Percentiles rank a stretch among this genome's conserved stretches.
Conservation (phyloP, 805 yeast species). For the Cyberlindnera meyerae region DNA sequence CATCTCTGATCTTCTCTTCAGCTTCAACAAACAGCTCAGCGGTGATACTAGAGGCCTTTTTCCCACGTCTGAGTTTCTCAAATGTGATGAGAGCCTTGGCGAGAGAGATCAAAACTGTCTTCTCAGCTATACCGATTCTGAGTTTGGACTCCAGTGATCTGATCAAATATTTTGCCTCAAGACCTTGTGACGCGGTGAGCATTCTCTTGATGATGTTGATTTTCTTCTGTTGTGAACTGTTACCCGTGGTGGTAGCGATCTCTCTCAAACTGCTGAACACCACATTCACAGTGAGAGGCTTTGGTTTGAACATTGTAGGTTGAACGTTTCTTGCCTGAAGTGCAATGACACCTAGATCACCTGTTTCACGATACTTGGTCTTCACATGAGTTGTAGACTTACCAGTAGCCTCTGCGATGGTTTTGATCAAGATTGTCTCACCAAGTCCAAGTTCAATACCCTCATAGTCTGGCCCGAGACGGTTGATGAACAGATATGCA, state of each 20-base stretch:
- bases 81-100: slow-evolving; percentile 74
- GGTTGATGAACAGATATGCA: slow-evolving; percentile 80
- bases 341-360: slow-evolving; percentile 91
- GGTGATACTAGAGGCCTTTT: slow-evolving; percentile 21
- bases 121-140: slow-evolving; percentile 91
- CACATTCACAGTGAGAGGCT: slow-evolving; percentile 62
- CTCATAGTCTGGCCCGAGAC: slow-evolving; percentile 93
- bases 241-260: slow-evolving; percentile 76
- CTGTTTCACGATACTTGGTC: slow-evolving; percentile 68
- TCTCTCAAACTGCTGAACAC: slow-evolving; percentile 72
- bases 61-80: slow-evolving; percentile 40
- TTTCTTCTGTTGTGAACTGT: slow-evolving; percentile 75
- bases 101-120: slow-evolving; percentile 77
- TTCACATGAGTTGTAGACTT: slow-evolving; percentile 66
- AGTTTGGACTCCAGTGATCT: slow-evolving; percentile 90
- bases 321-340: slow-evolving; percentile 77
- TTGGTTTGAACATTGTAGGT: slow-evolving; percentile 90
- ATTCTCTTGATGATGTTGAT: slow-evolving; percentile 74
- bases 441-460: slow-evolving; percentile 93
- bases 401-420: slow-evolving; percentile 88
- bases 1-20: slow-evolving; percentile 77
- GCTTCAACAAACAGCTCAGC: slow-evolving; percentile 52
- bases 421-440: slow-evolving; percentile 81
- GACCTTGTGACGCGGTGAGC: slow-evolving; percentile 79
- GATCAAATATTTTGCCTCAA: slow-evolving; percentile 86